A percentile compares a stretch with the other conserved stretches of the same genome.
These are phyloP conservation scores for Tubosaeta brunneosetosa DNA, from an alignment of 768 basidiomycete species.

Conservation along the genomic window DNA sequence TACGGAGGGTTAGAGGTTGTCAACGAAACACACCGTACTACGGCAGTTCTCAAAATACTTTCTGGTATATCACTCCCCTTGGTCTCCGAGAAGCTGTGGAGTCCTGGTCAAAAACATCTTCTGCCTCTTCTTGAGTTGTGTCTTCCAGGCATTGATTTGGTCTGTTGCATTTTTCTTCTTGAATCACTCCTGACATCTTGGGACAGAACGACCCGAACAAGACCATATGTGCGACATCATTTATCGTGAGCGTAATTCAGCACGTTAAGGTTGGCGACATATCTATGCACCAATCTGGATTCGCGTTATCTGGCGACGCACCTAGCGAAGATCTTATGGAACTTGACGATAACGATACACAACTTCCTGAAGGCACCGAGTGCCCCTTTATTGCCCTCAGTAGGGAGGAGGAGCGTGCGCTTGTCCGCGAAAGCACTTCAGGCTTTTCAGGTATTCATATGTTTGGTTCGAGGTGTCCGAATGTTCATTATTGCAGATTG, in stretches of 20 bases:
- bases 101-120: conserved; percentile 84
- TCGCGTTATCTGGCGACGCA: conserved; percentile 49
- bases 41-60: conserved; percentile 83
- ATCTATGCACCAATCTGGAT: conserved; percentile 54
- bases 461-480: neutral
- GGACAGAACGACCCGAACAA: conserved; percentile 73
- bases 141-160: conserved; percentile 88
- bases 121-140: conserved; percentile 84
- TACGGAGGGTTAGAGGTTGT: conserved; percentile 89
- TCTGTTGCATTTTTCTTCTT: conserved; percentile 30
- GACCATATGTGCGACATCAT: conserved; percentile 75
- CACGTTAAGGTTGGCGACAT: conserved; percentile 76
- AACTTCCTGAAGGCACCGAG: conserved; percentile 48
- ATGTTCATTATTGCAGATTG: conserved; percentile 49
- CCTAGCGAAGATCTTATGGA: conserved; percentile 54
- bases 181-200: conserved; percentile 1
- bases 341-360: conserved; percentile 41
- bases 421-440: conserved; percentile 74
- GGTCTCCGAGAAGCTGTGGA: conserved; percentile 72
- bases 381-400: conserved; percentile 38
- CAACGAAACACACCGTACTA: conserved; percentile 93
- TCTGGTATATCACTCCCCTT: conserved; percentile 72
- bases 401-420: conserved; percentile 62
- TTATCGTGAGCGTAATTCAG: conserved; percentile 69
- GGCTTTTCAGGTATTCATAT: conserved; percentile 60